A percentile compares a stretch with the other conserved stretches of the same genome.
Evolutionary conservation across 768 basidiomycete species (phyloP).

Genomic region (Trichaptum fuscoviolaceum): DNA sequence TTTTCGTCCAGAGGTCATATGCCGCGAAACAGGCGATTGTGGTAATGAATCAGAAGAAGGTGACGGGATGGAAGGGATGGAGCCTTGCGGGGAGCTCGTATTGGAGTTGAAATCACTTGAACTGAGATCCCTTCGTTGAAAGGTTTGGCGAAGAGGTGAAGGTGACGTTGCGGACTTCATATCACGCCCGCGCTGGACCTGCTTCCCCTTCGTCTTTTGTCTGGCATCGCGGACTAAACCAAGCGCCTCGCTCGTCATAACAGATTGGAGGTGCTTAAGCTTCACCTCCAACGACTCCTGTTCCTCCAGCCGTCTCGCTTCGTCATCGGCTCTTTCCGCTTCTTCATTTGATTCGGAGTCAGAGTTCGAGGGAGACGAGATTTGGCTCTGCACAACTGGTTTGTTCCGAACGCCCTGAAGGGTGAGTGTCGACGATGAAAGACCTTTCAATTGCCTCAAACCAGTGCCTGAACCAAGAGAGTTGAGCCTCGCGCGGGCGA

Average conservation of each 20-base stretch:
- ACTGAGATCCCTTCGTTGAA: constrained; percentile 36
- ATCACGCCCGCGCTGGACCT: constrained; percentile 39
- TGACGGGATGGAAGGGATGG: constrained; percentile 79
- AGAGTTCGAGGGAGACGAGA: constrained; percentile 20
- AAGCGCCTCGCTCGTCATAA: constrained; percentile 69
- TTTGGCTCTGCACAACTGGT: constrained; percentile 9
- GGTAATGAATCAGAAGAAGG: constrained; percentile 54
- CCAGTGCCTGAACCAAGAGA: constrained; percentile 54
- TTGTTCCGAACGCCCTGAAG: constrained; percentile 42
- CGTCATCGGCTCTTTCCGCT: constrained; percentile 62
- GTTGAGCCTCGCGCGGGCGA: constrained; percentile 65
- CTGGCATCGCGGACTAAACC: constrained; percentile 50
- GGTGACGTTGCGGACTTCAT: constrained; percentile 26
- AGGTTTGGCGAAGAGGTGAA: constrained; percentile 30
- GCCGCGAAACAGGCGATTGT: constrained; percentile 41
- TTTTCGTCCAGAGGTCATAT: constrained; percentile 44
- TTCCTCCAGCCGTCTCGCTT: constrained; percentile 60
- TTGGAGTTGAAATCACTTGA: constrained; percentile 72
- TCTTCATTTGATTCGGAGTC: constrained; percentile 43
- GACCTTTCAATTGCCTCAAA: constrained; percentile 46
- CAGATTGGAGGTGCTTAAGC: constrained; percentile 58
- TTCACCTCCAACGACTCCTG: constrained; percentile 64
- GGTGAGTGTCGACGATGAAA: constrained; percentile 70
- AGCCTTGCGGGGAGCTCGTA: constrained; percentile 67
- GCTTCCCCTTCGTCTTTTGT: constrained; percentile 35